phyloP scores from a whole-genome alignment of 2,329 filamentous ascomycete species.

The Colletotrichum shisoi region DNA sequence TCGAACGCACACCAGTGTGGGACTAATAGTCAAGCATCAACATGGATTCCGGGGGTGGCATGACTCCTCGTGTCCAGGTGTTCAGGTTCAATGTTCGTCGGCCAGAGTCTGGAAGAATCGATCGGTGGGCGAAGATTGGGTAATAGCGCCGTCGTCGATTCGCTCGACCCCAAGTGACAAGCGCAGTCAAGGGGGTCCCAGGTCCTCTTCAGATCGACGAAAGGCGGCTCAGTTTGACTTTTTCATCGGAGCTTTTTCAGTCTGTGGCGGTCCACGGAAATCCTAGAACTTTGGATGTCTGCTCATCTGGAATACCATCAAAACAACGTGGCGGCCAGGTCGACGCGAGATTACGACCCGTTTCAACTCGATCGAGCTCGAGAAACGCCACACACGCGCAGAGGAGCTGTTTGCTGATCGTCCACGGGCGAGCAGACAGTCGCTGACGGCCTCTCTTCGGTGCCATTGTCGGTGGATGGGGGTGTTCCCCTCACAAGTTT shows the following conservation, averaged over 20 bases:
- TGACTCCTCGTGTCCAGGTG: constrained; percentile 1
- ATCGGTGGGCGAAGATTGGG: constrained; percentile 2
- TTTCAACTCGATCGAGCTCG: neutral
- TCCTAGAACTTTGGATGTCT: neutral
- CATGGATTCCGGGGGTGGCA: constrained; percentile 7
- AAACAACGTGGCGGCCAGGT: constrained; percentile 33
- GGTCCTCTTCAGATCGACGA: too few species aligned
- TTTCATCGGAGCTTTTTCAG: neutral
- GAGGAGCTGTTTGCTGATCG: neutral
- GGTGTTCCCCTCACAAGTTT: constrained; percentile 27
- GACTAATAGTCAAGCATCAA: constrained; percentile 27
- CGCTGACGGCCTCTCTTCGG: constrained; percentile 16
- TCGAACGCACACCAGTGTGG: constrained; percentile 9
- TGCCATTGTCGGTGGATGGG: constrained; percentile 13
- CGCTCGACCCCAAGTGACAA: too few species aligned
- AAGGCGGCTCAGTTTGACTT: constrained; percentile 24
- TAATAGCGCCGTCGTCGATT: constrained; percentile 21
- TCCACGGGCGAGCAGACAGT: neutral
- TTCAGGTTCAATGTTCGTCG: neutral
- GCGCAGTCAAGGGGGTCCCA: too few species aligned
- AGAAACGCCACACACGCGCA: neutral
- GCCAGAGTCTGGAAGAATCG: constrained; percentile 2
- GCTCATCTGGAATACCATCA: constrained; percentile 2
- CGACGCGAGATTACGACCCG: neutral
- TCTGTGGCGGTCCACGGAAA: neutral